Base-by-base conservation (phyloP, 306 rosid genomes). In the Morella rubra region DNA sequence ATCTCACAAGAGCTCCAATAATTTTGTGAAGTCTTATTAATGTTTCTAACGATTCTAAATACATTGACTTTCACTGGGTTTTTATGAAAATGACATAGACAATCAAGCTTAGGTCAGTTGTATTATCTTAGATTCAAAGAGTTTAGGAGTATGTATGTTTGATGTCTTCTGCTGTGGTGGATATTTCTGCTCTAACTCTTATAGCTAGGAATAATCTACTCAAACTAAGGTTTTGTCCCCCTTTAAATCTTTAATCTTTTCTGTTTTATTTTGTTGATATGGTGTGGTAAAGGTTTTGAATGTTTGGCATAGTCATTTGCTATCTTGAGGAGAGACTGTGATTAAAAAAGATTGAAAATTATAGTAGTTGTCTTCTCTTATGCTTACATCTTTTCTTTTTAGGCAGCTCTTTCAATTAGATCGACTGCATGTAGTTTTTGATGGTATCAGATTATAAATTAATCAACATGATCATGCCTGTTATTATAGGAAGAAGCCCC, bases 401-500 rank as follows among this genome's bases (percentile, higher is more conserved):
- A 44, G 41, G 24, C 71, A 0, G 4, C 50, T 66, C 18, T 42
- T 42, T 66, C 15, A 42, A 18, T 12, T 66, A 9, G 46, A 65
- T 65, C 5, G 6, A 4, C 47, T 37, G 8, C 50, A 42, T 66
- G 71, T 16, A 58, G 9, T 45, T 81, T 46, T 41, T 22, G 82
- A 75, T 69, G 27, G 61, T 40, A 65, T 75, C 61, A 32, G 61
- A 22, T 51, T 44, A 68, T 49, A 4, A 49, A 9, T 49, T 60
- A 40, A 58, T 81, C 55, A 45, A 40, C 52, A 50, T 77, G 58
- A 52, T 19, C 65, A 69, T 73, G 9, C 60, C 62, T 87, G 84
- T 80, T 55, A 60, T 85, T 81, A 56, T 72, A 95, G 99, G 92
- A 85, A 77, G 93, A 92, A 81, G 74, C 81, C 61, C 74, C 85